A percentile compares a stretch with the other conserved stretches of the same genome.
Evolutionary conservation across 2,329 filamentous ascomycete species (phyloP).

Genomic region (Septoria petroselini): DNA sequence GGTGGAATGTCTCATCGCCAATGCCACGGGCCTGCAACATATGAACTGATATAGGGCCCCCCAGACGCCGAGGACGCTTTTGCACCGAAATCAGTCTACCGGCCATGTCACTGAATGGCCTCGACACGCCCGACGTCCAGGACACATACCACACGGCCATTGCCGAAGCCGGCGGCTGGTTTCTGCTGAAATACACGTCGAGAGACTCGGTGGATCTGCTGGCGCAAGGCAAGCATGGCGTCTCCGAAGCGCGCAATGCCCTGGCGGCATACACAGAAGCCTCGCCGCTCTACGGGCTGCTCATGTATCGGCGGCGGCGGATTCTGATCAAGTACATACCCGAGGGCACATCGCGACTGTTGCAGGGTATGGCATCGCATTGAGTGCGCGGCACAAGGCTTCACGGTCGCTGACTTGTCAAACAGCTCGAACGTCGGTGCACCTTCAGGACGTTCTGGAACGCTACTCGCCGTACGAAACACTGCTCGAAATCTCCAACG

Average conservation of each 20-base stretch:
- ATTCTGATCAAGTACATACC: slow-evolving; percentile 91
- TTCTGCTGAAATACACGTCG: slow-evolving; percentile 84
- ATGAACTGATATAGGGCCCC: slow-evolving; percentile 1
- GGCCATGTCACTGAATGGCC: slow-evolving; percentile 89
- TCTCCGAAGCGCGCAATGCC: slow-evolving; percentile 75
- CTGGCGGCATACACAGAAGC: slow-evolving; percentile 77
- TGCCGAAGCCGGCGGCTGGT: slow-evolving; percentile 91
- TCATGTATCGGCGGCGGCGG: slow-evolving; percentile 84
- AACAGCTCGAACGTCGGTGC: slow-evolving; percentile 74
- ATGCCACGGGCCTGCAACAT: slow-evolving; percentile 19
- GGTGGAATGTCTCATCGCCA: slow-evolving; percentile 23
- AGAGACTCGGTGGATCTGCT: slow-evolving; percentile 84
- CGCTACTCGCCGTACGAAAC: slow-evolving; percentile 83
- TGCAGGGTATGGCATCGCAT: slow-evolving; percentile 70
- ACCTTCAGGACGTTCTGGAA: slow-evolving; percentile 61
- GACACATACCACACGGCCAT: slow-evolving; percentile 79
- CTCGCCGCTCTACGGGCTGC: slow-evolving; percentile 86
- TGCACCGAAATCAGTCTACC: slow-evolving; percentile 10
- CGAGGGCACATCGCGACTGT: slow-evolving; percentile 80
- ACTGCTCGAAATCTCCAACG: slow-evolving; percentile 68
- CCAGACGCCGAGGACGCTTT: slow-evolving; percentile 10
- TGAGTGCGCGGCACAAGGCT: not conserved
- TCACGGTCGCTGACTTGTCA: slow-evolving; percentile 1
- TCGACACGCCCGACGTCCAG: slow-evolving; percentile 75
- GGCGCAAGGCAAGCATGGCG: slow-evolving; percentile 72